A percentile compares a stretch with the other conserved stretches of the same genome.
Conservation (phyloP, 305 asterid genomes). For the Rubia peregrina region DNA sequence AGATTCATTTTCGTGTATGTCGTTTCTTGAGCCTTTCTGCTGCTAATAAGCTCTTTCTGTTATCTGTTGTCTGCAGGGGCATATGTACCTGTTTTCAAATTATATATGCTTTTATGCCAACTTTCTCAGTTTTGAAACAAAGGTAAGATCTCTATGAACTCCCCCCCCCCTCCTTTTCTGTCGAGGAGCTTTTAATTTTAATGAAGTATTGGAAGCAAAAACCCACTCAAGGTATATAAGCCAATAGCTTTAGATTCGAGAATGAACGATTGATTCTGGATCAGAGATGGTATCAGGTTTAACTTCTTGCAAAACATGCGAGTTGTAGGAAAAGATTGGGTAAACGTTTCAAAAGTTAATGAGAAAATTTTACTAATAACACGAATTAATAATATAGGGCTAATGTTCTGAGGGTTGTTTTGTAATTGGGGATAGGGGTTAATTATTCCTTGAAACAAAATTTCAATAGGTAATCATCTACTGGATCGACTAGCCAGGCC, state of each 20-base stretch:
- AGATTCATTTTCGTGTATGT: background rate
- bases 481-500: background rate
- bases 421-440: background rate
- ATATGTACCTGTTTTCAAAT: conserved; percentile 82
- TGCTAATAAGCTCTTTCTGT: background rate
- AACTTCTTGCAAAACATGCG: background rate
- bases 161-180: too few relatives aligned
- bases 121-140: conserved; percentile 95
- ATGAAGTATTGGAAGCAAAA: too few relatives aligned
- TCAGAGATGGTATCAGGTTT: background rate
- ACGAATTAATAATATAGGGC: background rate
- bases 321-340: background rate
- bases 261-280: background rate
- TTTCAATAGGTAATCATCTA: background rate
- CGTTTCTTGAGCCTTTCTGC: conserved; percentile 8
- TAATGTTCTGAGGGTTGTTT: background rate
- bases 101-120: conserved; percentile 91
- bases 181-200: too few relatives aligned
- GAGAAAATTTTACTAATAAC: background rate
- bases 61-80: conserved; percentile 64
- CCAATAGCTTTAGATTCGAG: background rate
- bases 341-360: background rate
- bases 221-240: too few relatives aligned
- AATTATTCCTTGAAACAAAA: background rate
- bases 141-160: conserved; percentile 44